Conservation (phyloP, 78 protist genomes). For the Speleostelium caveatum region DNA sequence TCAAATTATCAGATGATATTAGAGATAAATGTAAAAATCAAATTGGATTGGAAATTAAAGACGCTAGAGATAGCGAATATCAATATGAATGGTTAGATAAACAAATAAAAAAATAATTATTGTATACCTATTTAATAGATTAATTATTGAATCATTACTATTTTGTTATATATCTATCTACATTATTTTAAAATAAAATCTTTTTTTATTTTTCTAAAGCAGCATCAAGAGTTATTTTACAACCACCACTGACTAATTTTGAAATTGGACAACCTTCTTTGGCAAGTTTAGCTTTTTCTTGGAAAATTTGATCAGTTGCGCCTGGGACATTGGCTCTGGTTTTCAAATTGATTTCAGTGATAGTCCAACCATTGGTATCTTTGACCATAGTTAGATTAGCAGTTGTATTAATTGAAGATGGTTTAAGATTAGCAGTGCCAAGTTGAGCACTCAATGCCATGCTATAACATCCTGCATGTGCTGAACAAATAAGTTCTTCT, state of each 20-base stretch:
- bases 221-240: neutral
- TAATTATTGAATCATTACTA: no score
- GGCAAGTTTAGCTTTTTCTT: neutral
- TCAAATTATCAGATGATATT: constrained; percentile 4
- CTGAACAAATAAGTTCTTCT: constrained; percentile 44
- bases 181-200: no score
- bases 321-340: constrained; percentile 23
- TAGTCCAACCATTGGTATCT: constrained; percentile 1
- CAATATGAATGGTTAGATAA: neutral
- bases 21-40: constrained; percentile 4
- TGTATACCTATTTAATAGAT: no score
- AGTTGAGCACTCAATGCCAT: constrained; percentile 39
- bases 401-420: constrained; percentile 20
- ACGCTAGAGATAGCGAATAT: neutral
- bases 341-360: constrained; percentile 9
- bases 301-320: neutral
- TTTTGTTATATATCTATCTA: no score
- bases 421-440: neutral
- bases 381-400: constrained; percentile 16
- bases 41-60: neutral
- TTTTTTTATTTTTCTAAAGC: neutral
- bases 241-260: constrained; percentile 17
- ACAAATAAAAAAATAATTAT: neutral
- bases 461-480: constrained; percentile 20
- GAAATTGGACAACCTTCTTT: constrained; percentile 61